These are phyloP conservation scores for Trichoderma harzianum DNA, from an alignment of 2,329 filamentous ascomycete species.

Conservation along the genomic window DNA sequence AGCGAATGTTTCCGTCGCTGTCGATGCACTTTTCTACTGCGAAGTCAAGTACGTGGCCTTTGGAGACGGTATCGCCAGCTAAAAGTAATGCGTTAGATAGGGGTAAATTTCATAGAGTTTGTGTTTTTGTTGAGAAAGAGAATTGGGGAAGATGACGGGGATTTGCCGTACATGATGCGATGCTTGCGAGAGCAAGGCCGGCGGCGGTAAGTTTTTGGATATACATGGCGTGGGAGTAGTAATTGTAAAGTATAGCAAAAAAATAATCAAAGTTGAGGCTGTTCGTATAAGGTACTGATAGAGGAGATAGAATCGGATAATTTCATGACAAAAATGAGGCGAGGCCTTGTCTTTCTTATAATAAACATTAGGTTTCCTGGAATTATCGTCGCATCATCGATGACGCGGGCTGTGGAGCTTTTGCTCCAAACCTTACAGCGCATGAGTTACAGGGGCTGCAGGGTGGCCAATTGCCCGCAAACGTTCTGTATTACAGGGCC, in stretches of 20 bases:
- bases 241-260: not conserved
- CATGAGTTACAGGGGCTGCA: not conserved
- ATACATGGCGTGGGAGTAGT: not conserved
- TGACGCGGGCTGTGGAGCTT: not conserved
- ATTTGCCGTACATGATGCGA: not conserved
- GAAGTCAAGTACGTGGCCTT: conserved; percentile 2
- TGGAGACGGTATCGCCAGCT: not conserved
- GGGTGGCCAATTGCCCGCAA: not conserved
- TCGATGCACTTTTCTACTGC: conserved; percentile 5
- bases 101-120: not conserved
- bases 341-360: not conserved
- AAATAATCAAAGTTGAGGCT: not conserved
- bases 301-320: not conserved
- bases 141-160: not conserved
- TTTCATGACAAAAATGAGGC: not conserved
- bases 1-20: conserved; percentile 1
- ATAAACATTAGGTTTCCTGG: not conserved
- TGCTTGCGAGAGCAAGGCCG: not conserved
- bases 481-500: not conserved
- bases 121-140: not conserved
- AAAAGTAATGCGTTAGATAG: not conserved
- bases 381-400: not conserved
- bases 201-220: not conserved
- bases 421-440: not conserved
- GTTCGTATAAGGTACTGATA: not conserved